Base-by-base conservation (phyloP, 202 grass and related monocot species). In the Bolboschoenoplectus hybrid region DNA sequence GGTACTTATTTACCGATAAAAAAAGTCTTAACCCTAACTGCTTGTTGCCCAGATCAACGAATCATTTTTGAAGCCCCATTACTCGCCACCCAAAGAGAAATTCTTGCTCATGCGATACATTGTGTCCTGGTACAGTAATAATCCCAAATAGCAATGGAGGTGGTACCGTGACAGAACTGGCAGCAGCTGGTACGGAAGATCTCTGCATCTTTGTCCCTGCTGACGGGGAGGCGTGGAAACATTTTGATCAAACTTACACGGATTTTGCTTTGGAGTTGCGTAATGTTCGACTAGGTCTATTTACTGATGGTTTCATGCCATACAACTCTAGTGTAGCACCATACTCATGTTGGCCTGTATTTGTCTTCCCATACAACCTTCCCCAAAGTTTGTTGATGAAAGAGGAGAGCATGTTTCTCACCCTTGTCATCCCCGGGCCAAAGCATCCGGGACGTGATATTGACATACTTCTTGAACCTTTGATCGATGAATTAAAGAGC, bases 291-390 rank as follows among this genome's bases (percentile, higher is more conserved):
- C 20, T 84, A 11, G 81, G 44, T 1, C 32, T 84, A 0, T 46
- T 43, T 0, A 84, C 16, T 2, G 40, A 83, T 51, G 58, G 81
- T 17, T 83, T 83, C 61, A 65, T 35, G 32, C 81, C 61, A 3
- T 83, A 58, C 19, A 46, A 32, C 45, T 41, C 47, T 5, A 47
- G 34, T 19, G 38, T 14, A 36, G 20, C 55, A 11, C 2, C 56
- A 9, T 83, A 83, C 19, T 83, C 81, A 17, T 49, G 60, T 47
- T 83, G 81, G 81, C 81, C 58, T 4, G 57, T 67, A 32, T 83
- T 67, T 46, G 81, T 83, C 5, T 32, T 83, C 20, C 81, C 81
- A 45, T 62, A 65, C 4, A 83, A 67, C 13, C 26, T 81, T 6
- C 76, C 46, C 5, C 49, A 1, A 3, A 44, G 44, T 16, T 12